Percentiles rank a stretch among this genome's conserved stretches.
Conservation (phyloP, 2,329 filamentous ascomycete genomes). For the Fulvia fulva region DNA sequence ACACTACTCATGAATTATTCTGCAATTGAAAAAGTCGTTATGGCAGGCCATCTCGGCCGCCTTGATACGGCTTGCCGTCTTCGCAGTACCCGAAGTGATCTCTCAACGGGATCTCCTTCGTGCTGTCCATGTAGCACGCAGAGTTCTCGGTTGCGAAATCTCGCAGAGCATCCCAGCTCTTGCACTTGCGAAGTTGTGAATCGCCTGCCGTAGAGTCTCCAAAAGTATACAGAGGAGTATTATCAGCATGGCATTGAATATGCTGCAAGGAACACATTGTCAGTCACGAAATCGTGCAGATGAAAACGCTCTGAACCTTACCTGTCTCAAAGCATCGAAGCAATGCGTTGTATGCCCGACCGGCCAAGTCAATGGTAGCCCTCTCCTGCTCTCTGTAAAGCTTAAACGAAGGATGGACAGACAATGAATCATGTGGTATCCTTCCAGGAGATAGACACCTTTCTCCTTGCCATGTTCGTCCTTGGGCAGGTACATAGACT, state of each 20-base stretch:
- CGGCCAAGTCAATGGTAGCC: not conserved
- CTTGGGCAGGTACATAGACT: conserved; percentile 11
- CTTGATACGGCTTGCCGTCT: not conserved
- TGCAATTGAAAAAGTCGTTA: too few species aligned
- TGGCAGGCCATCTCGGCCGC: not conserved
- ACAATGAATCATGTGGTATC: conserved; percentile 19
- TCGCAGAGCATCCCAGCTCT: conserved; percentile 15
- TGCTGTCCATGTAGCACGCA: conserved; percentile 10
- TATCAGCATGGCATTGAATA: conserved; percentile 8
- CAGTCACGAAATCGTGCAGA: not conserved
- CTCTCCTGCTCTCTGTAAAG: not conserved
- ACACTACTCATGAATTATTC: too few species aligned
- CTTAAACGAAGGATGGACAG: not conserved
- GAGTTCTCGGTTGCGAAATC: conserved; percentile 16
- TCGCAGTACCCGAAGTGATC: conserved; percentile 3
- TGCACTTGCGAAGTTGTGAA: conserved; percentile 14
- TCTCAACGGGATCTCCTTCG: conserved; percentile 1
- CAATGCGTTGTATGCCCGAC: conserved; percentile 13
- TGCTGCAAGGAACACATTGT: conserved; percentile 3
- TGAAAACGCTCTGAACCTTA: not conserved
- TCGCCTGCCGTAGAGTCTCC: conserved; percentile 7
- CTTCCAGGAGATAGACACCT: conserved; percentile 16
- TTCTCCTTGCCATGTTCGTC: not conserved
- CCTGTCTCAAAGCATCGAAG: conserved; percentile 14
- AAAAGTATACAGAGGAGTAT: conserved; percentile 5